Base-by-base conservation (phyloP, 176 grass and related monocot species). In the Saccharum spontaneum region DNA sequence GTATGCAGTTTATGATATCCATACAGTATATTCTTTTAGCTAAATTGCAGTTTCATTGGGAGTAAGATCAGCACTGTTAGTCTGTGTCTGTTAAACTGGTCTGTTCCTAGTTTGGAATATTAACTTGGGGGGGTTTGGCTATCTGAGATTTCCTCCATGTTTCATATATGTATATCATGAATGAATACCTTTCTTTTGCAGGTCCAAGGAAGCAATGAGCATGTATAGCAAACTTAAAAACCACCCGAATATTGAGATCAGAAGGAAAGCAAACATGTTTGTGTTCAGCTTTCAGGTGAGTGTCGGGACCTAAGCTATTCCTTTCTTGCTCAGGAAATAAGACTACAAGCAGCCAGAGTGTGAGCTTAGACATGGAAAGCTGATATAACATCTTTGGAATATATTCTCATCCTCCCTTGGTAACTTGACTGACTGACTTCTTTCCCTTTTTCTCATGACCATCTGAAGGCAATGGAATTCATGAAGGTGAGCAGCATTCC, bases 181-280 rank as follows among this genome's bases (percentile, higher is more conserved):
- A 28, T 26, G 24, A 18, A 30, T 22, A 23, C 40, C 30, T 78
- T 66, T 54, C 67, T 60, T 83, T 76, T n/a, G 68, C 79, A 98
- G 91, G 87, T 87, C 93, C 44, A 92, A 88, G 80, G 93, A 95
- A 91, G 93, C 96, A 68, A 94, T 89, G 89, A 72, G 79, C 73
- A 94, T 92, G 96, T 92, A 94, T 59, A 92, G 94, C 84, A 98
- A 92, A 76, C 93, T 98, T 3, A 88, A 93, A 38, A 91, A 92
- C 67, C 93, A 98, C 83, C 91, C 91, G 33, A 94, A 94, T 69
- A 63, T 46, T 23, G 90, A 92, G 76, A 87, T 98, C 24, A 92
- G 88, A 74, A 95, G 89, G 68, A 95, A 88, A 67, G 93, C 93
- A 62, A 98, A 85, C 59, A 87, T 95, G 74, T 98, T 95, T 38